Evolutionary conservation across 495 filamentous ascomycete genomes (phyloP).

Genomic region (Penicilliopsis zonata): DNA sequence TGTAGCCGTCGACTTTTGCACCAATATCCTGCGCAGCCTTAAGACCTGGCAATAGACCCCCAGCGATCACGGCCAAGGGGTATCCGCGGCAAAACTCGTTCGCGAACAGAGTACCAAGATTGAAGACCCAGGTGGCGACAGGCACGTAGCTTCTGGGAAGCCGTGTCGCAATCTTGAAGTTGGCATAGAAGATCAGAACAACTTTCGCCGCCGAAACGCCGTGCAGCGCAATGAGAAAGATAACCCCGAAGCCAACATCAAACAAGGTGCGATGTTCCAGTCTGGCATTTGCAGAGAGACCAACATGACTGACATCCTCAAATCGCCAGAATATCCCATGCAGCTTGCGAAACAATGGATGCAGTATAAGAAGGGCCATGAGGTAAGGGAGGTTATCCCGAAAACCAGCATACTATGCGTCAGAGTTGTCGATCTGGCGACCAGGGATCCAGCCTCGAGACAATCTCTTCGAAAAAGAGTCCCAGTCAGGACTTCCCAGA

Average conservation of each 20-base stretch:
- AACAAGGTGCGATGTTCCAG: constrained; percentile 64
- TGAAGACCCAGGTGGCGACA: constrained; percentile 83
- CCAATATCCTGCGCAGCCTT: constrained; percentile 9
- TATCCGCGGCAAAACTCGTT: constrained; percentile 83
- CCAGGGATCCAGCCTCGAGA: constrained; percentile 86
- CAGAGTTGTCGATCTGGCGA: constrained; percentile 85
- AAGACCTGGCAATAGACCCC: constrained; percentile 35
- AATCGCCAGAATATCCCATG: too few relatives aligned
- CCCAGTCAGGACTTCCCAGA: constrained; percentile 1
- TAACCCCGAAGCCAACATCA: constrained; percentile 68
- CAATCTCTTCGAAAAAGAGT: constrained; percentile 51
- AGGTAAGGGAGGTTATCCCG: constrained; percentile 80
- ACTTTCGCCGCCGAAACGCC: constrained; percentile 80
- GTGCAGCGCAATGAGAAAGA: constrained; percentile 71
- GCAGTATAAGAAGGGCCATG: constrained; percentile 52
- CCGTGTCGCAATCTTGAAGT: constrained; percentile 63
- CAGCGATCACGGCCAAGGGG: constrained; percentile 49
- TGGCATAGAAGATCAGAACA: constrained; percentile 62
- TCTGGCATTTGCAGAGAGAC: constrained; percentile 44
- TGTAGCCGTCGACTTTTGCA: constrained; percentile 24
- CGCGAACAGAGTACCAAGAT: constrained; percentile 72
- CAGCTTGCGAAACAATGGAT: constrained; percentile 71
- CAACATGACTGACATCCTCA: constrained; percentile 47
- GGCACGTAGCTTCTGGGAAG: constrained; percentile 59
- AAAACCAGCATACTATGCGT: constrained; percentile 76